Base-by-base conservation (phyloP, 257 asterid genomes). In the Craterostigma plantagineum region DNA sequence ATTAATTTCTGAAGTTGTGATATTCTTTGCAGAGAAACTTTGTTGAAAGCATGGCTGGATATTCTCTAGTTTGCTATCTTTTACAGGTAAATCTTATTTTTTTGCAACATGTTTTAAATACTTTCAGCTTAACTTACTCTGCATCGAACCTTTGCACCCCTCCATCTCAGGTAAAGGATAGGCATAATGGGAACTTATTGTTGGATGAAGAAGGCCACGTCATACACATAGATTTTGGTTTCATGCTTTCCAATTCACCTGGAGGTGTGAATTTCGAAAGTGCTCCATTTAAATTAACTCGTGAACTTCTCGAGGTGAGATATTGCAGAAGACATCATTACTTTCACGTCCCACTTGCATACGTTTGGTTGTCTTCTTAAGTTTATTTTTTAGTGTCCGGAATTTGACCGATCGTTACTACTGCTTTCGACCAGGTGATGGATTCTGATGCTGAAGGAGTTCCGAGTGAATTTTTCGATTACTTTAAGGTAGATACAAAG, bases 201-300 rank as follows among this genome's bases (percentile, higher is more conserved):
- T 61, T 90, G 87, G 98, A 90, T 63, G 98, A 90, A 75, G 98
- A 90, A 70, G 98, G 98, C 40, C 98, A 90, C 71, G 75, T 90
- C 53, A 90, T 90, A 64, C 98, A 90, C 61, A 90, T 90, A 61
- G 98, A 90, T 69, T 90, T 90, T 60, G 98, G 98, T 58, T 90
- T 90, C 69, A 83, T 90, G 98, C 95, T 90, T 57, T 90, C 98
- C 44, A 90, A 90, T 73, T 90, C 98, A 51, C 98, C 98, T 42
- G 98, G 98, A 14, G 98, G 98, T 66, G 98, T 90, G 50, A 90
- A 90, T 75, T 90, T 90, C 64, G 98, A 90, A 63, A 90, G 98
- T 62, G 98, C 98, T 7, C 98, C 98, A 33, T 90, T 90, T 65
- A 90, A 90, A 53, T 63, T 90, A 50, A 90, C 98, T 52, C 98